Evolutionary conservation across 2,329 filamentous ascomycete genomes (phyloP).

Genomic region (Raffaelea arxii): DNA sequence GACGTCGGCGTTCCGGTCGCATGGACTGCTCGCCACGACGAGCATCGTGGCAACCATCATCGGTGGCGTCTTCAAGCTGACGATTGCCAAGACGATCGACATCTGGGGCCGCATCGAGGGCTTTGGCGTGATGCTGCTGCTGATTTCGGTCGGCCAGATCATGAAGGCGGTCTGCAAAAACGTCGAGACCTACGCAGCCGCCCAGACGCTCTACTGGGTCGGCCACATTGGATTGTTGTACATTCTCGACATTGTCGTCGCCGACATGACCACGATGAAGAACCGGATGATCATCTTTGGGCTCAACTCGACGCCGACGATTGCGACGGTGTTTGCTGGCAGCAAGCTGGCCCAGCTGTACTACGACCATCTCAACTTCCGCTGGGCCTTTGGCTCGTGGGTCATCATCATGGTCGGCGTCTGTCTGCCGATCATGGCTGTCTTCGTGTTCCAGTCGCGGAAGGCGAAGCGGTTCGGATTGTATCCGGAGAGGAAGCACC

Average conservation of each 20-base stretch:
- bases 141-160: conserved; percentile 43
- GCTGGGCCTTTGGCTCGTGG: conserved; percentile 60
- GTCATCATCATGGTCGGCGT: conserved; percentile 53
- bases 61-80: conserved; percentile 49
- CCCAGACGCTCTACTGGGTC: conserved; percentile 56
- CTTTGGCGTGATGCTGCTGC: conserved; percentile 40
- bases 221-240: conserved; percentile 36
- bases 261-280: conserved; percentile 55
- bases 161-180: conserved; percentile 57
- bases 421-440: conserved; percentile 43
- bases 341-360: conserved; percentile 45
- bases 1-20: conserved; percentile 39
- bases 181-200: conserved; percentile 52
- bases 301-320: conserved; percentile 55
- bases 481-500: conserved; percentile 27
- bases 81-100: conserved; percentile 57
- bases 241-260: conserved; percentile 46
- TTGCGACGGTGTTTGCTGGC: conserved; percentile 54
- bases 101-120: conserved; percentile 57
- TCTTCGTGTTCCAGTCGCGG: conserved; percentile 48
- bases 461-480: conserved; percentile 49
- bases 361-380: conserved; percentile 42
- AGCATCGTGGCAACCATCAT: conserved; percentile 44
- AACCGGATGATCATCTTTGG: conserved; percentile 56
- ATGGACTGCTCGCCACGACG: conserved; percentile 43